Base-by-base conservation (phyloP, 176 grass and related monocot genomes). In the Musa itinerans region DNA sequence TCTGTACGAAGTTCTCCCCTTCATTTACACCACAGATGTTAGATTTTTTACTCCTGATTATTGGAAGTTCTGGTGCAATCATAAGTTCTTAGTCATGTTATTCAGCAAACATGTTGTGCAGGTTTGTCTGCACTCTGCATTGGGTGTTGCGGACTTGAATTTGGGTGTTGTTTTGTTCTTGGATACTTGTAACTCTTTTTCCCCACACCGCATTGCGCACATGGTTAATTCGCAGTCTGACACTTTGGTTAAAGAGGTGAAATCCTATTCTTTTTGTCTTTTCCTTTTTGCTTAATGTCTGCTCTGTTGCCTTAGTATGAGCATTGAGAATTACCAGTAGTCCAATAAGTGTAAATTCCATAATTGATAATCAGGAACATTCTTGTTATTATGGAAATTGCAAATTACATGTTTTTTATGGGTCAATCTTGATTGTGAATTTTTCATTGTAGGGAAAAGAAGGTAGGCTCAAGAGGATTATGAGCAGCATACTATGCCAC, bases 111-210 rank as follows among this genome's bases (percentile, higher is more conserved):
- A 21, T 70, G 68, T 17, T 24, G 76, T 84, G 69, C 90, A 98
- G 95, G 80, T 89, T 10, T 98, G 95, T 81, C 79, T 98, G 57
- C 69, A 71, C 54, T 89, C 80, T 20, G 86, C 95, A 83, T 64
- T 84, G 76, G n/a, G 85, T 70, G 55, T 81, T 82, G 86, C 87
- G 54, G 81, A 86, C 25, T 86, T 71, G 75, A 50, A 85, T 53
- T 75, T 86, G 77, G 86, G 86, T 69, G 29, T 0, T 3, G 84
- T 94, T 84, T 78, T 98, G 67, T 98, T 89, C 83, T 84, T 98
- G 78, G 95, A 98, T 82, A 91, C 90, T 80, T 86, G 83, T 66
- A 98, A 93, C 78, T 91, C 95, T 11, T 98, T 94, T 88, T 93
- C 90, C 26, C 73, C 95, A 65, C 80, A 66, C 16, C 80, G 86